phyloP scores from a whole-genome alignment of 1,284 basidiomycete genomes.

The Porogramme epimiltina region DNA sequence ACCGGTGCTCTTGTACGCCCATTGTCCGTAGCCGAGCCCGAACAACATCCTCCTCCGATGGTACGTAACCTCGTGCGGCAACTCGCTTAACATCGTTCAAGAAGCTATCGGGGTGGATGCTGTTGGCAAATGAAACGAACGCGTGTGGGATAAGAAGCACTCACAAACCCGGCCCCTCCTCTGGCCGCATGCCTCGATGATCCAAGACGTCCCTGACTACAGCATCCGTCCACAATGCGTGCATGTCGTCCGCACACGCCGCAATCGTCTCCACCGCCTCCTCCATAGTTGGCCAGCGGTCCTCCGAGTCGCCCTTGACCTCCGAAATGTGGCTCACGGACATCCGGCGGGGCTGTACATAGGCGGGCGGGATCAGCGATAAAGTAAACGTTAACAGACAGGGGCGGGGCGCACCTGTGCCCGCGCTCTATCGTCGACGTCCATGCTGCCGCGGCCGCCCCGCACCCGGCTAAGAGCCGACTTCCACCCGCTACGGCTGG shows the following conservation, averaged over 20 bases:
- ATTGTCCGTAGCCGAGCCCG: constrained; percentile 58
- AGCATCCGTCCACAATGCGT: constrained; percentile 63
- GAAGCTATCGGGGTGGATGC: constrained; percentile 35
- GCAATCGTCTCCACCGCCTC: constrained; percentile 50
- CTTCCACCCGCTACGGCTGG: constrained; percentile 28
- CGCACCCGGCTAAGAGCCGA: constrained; percentile 24
- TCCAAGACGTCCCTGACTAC: constrained; percentile 55
- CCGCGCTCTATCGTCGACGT: neutral
- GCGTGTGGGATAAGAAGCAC: constrained; percentile 29
- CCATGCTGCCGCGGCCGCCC: neutral
- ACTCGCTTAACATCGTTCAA: constrained; percentile 67
- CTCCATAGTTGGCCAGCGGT: constrained; percentile 35
- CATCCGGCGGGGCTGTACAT: neutral
- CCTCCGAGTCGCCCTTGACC: constrained; percentile 6
- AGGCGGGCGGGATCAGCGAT: no score
- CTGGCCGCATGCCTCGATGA: constrained; percentile 50
- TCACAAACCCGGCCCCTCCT: constrained; percentile 73
- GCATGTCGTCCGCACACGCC: constrained; percentile 62
- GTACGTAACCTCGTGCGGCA: constrained; percentile 56
- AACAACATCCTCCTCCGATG: constrained; percentile 70
- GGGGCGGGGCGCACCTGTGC: neutral
- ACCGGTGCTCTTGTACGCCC: constrained; percentile 38
- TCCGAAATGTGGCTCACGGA: no score
- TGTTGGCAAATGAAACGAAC: constrained; percentile 18
- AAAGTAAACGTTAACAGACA: neutral